phyloP scores from a whole-genome alignment of 2,329 filamentous ascomycete species.

The Akanthomyces dipterigenus region DNA sequence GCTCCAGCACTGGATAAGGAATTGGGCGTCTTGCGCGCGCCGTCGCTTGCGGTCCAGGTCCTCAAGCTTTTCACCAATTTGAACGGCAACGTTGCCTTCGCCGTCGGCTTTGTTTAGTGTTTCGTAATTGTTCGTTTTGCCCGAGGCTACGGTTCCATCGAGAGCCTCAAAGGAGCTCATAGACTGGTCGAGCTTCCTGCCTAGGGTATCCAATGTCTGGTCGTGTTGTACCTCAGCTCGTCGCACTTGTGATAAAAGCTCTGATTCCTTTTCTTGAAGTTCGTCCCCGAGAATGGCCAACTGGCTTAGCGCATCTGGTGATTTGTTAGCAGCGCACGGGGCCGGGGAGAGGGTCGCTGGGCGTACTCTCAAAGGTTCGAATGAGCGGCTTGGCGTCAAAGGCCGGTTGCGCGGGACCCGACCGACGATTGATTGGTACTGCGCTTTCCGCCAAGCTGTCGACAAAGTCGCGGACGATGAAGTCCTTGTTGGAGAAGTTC shows the following conservation, averaged over 20 bases:
- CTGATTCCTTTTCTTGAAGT: constrained; percentile 82
- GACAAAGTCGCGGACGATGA: constrained; percentile 97
- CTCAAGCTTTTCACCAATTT: constrained; percentile 89
- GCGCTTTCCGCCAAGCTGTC: constrained; percentile 85
- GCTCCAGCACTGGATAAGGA: constrained; percentile 93
- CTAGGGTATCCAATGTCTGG: constrained; percentile 79
- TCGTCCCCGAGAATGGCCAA: constrained; percentile 71
- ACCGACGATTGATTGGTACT: constrained; percentile 72
- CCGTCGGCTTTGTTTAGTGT: constrained; percentile 36
- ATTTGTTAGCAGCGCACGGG: constrained; percentile 13
- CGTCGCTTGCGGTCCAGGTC: constrained; percentile 89
- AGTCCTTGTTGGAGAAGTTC: constrained; percentile 83
- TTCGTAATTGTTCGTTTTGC: constrained; percentile 31
- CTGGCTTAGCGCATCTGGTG: constrained; percentile 55
- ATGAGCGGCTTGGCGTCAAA: constrained; percentile 98
- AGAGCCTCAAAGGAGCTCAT: constrained; percentile 88
- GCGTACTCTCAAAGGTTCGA: constrained; percentile 75
- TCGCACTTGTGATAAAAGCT: constrained; percentile 81
- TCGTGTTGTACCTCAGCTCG: constrained; percentile 89
- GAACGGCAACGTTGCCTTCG: constrained; percentile 84
- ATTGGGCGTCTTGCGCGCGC: constrained; percentile 86
- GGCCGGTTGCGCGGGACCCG: constrained; percentile 53
- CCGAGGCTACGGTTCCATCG: constrained; percentile 71
- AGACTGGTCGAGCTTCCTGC: constrained; percentile 83
- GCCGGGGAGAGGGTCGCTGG: too few species aligned